Conservation (phyloP, 2,329 filamentous ascomycete species). For the Phaeoacremonium minimum region DNA sequence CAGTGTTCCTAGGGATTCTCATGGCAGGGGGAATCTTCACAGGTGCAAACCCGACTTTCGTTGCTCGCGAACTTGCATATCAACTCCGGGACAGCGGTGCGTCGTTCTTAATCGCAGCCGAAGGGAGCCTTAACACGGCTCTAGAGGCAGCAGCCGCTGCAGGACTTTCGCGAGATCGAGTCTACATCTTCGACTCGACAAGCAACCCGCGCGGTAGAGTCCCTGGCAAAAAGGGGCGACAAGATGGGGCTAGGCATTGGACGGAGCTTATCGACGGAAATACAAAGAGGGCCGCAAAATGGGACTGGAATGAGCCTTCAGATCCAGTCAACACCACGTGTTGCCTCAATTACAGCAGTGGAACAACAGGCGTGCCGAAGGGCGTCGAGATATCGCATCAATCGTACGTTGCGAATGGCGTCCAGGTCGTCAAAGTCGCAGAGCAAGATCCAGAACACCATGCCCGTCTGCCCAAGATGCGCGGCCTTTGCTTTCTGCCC, state of each 20-base stretch:
- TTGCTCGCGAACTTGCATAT: constrained; percentile 67
- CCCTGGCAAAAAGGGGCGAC: constrained; percentile 14
- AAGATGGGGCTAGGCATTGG: constrained; percentile 55
- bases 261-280: constrained; percentile 50
- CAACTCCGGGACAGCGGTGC: constrained; percentile 71
- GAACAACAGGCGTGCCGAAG: constrained; percentile 79
- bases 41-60: constrained; percentile 45
- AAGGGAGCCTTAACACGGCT: constrained; percentile 55
- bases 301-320: constrained; percentile 57
- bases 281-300: constrained; percentile 44
- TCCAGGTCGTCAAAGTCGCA: constrained; percentile 49
- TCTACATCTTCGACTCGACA: constrained; percentile 64
- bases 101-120: constrained; percentile 61
- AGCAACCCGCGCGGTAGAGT: constrained; percentile 24
- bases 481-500: constrained; percentile 65
- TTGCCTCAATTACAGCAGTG: constrained; percentile 74
- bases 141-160: constrained; percentile 59
- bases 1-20: constrained; percentile 66
- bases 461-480: constrained; percentile 28
- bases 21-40: constrained; percentile 79
- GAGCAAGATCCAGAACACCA: constrained; percentile 43
- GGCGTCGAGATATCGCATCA: constrained; percentile 78
- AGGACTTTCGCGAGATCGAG: constrained; percentile 45
- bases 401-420: constrained; percentile 69
- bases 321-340: constrained; percentile 50